Evolutionary conservation across 441 rosid species (phyloP), one percentile per base, ranked within the genome.

Genomic region (Euphorbia schlechtendalii): DNA sequence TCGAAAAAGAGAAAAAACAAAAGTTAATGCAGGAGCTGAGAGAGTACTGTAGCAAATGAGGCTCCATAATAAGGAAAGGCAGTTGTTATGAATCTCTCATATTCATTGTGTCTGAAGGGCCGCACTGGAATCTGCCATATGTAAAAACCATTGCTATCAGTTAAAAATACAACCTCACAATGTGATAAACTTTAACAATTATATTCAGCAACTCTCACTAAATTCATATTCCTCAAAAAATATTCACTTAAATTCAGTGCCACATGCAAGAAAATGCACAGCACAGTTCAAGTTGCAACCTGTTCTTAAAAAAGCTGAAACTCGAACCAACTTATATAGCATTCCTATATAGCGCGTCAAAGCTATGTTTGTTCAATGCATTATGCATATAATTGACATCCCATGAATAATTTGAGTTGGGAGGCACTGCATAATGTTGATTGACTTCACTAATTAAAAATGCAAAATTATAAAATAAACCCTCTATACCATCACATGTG

Each of bases 11-110:
- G 17, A 14, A 14, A 5, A 17, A 52, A 41, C 4, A 52, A 54
- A 8, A 22, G 13, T 15, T 41, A 54, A 21, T 12, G n/a, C 8
- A 1, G 53, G 27, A n/a, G 30, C 25, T 9, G 51, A 5, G 13
- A 14, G 69, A 66, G 70, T 84, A 88, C 92, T 69, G 73, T 86
- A 3, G 82, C 56, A 67, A 86, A 88, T 67, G 90, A 80, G 56
- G 96, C 88, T 67, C 96, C 90, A 24, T 88, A 86, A 63, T 88
- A 88, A 46, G 90, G 88, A 70, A 70, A 84, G 45, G 89, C 90
- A 58, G 87, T 78, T 43, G 83, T 77, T 53, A 88, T 86, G 68
- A 86, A 86, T 75, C 96, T 80, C 71, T 86, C 90, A 2, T 83
- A 86, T 70, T 86, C 90, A 56, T 84, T 84, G 75, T 88, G 96